These are phyloP conservation scores for Epithemia pelagica DNA, from an alignment of 108 stramenopile species.

Conservation along the genomic window DNA sequence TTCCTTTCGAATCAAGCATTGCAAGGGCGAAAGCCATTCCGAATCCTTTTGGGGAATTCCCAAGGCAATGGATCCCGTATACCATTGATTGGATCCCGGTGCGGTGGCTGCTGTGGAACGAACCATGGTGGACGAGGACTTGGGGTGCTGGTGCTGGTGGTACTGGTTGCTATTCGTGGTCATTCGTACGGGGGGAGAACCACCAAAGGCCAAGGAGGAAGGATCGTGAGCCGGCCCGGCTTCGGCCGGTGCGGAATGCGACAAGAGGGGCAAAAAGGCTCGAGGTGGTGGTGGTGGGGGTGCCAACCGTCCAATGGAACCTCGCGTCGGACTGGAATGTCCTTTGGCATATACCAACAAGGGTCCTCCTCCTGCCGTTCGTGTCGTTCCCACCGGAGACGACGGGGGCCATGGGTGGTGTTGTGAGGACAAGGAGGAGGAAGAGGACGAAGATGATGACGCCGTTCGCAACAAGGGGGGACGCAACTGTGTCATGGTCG, in stretches of 20 bases:
- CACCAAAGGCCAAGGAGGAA: too few species aligned
- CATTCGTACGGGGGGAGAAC: not conserved
- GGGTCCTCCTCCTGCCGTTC: not conserved
- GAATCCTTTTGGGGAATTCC: slow-evolving; percentile 30
- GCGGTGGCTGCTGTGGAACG: not conserved
- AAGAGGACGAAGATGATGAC: too few species aligned
- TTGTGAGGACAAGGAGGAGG: too few species aligned
- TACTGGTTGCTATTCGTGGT: too few species aligned
- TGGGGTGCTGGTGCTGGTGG: too few species aligned
- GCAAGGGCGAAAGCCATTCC: slow-evolving; percentile 56
- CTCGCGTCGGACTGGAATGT: not conserved
- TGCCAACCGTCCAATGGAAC: not conserved
- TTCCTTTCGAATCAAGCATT: slow-evolving; percentile 57
- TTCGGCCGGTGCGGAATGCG: too few species aligned
- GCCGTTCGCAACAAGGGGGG: not conserved
- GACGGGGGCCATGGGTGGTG: not conserved
- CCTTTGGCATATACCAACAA: not conserved
- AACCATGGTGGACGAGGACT: too few species aligned
- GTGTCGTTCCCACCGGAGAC: too few species aligned
- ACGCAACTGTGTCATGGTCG: not conserved
- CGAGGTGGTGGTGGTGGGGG: not conserved
- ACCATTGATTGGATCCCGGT: slow-evolving; percentile 8
- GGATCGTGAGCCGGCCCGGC: not conserved
- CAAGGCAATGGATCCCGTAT: slow-evolving; percentile 22
- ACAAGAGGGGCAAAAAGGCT: not conserved